phyloP scores from a whole-genome alignment of 306 rosid genomes.

The Cucurbita pepo region DNA sequence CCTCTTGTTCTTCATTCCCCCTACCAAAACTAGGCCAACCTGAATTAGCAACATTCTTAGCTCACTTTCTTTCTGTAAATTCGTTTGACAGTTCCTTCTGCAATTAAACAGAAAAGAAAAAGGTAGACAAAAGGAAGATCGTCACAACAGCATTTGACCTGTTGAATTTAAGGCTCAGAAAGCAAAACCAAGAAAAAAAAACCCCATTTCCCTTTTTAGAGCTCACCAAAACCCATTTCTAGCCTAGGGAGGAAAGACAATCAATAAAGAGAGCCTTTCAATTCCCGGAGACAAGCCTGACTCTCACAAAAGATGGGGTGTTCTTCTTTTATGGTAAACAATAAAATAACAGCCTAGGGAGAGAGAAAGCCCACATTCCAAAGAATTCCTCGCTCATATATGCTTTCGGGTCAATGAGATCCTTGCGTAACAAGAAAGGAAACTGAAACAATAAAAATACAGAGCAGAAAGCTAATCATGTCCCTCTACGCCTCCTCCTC shows the following conservation, averaged over 20 bases:
- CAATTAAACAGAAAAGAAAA: neutral
- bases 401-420: slow-evolving; percentile 14
- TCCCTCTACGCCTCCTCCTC: slow-evolving; percentile 10
- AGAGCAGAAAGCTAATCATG: slow-evolving; percentile 28
- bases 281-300: slow-evolving; percentile 56
- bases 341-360: neutral
- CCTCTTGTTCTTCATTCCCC: slow-evolving; percentile 10
- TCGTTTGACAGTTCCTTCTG: neutral
- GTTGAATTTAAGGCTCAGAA: slow-evolving; percentile 41
- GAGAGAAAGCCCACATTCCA: slow-evolving; percentile 43
- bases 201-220: slow-evolving; percentile 2
- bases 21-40: slow-evolving; percentile 29
- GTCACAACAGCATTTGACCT: slow-evolving; percentile 44
- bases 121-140: slow-evolving; percentile 5
- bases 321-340: neutral
- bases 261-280: slow-evolving; percentile 25
- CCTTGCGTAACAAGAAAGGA: slow-evolving; percentile 21
- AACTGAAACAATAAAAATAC: slow-evolving; percentile 22
- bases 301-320: slow-evolving; percentile 66
- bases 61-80: slow-evolving; percentile 12
- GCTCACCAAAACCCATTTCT: slow-evolving; percentile 15
- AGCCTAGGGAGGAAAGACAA: slow-evolving; percentile 14
- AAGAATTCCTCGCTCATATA: slow-evolving; percentile 22
- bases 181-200: slow-evolving; percentile 18
- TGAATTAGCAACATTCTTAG: slow-evolving; percentile 4